Conservation (phyloP, 2,329 filamentous ascomycete species). For the Macrophomina pseudophaseolina region DNA sequence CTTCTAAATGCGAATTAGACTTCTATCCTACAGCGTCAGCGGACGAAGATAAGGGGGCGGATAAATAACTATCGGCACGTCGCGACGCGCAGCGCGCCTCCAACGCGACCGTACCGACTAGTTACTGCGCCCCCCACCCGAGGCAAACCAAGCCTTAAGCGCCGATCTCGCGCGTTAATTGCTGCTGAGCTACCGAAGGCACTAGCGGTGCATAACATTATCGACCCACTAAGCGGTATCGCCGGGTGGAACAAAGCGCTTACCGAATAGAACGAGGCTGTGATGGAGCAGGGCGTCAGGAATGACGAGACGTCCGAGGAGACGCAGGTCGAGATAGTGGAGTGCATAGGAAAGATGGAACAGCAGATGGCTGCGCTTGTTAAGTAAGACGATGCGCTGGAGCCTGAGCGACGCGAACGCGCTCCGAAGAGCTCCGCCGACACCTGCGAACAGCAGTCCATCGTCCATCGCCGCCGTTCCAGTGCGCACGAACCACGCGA, state of each 20-base stretch:
- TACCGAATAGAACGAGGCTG: not conserved
- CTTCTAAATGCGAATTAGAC: too few species aligned
- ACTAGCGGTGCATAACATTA: not conserved
- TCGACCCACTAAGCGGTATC: not conserved
- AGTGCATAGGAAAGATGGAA: not conserved
- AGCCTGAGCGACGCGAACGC: too few species aligned
- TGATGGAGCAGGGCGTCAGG: not conserved
- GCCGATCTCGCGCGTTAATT: not conserved
- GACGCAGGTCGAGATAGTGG: not conserved
- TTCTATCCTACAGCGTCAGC: too few species aligned
- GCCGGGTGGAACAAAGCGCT: not conserved
- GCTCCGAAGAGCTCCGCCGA: too few species aligned
- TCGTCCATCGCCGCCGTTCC: too few species aligned
- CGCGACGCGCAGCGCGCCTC: too few species aligned
- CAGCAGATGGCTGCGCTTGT: not conserved
- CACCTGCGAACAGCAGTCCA: too few species aligned
- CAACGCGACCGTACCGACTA: not conserved
- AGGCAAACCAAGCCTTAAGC: not conserved
- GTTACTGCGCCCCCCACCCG: not conserved
- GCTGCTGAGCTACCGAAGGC: not conserved
- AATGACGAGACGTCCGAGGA: not conserved
- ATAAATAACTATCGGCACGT: too few species aligned
- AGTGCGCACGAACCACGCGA: too few species aligned
- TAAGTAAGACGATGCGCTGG: too few species aligned
- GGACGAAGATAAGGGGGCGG: too few species aligned